phyloP scores from a whole-genome alignment of 2,329 filamentous ascomycete genomes.

The Cladorrhinum sp. region DNA sequence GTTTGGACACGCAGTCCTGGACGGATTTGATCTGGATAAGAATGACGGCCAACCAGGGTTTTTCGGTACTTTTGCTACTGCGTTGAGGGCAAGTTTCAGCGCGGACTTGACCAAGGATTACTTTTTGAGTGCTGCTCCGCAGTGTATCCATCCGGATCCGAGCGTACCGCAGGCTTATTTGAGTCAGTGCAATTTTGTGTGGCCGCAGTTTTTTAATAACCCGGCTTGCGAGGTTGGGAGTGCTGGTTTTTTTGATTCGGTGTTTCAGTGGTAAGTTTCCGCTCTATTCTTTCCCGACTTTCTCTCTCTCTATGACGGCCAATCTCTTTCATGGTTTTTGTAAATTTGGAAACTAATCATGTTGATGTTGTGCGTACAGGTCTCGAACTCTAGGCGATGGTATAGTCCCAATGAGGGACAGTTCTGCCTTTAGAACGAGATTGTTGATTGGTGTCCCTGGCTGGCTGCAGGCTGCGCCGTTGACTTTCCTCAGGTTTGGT shows the following conservation, averaged over 20 bases:
- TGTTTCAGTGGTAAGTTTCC: slow-evolving; percentile 4
- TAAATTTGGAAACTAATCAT: too few species aligned
- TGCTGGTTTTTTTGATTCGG: slow-evolving; percentile 5
- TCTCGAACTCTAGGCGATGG: slow-evolving; percentile 1
- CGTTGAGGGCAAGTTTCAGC: slow-evolving; percentile 15
- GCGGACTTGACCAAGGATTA: slow-evolving; percentile 13
- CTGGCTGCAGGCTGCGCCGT: slow-evolving; percentile 6
- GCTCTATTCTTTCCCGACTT: background rate
- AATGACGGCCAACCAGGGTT: slow-evolving; percentile 11
- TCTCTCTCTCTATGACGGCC: too few species aligned
- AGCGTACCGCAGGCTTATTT: slow-evolving; percentile 21
- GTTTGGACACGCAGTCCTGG: slow-evolving; percentile 17
- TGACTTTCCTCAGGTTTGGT: slow-evolving; percentile 2
- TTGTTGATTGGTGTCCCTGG: slow-evolving; percentile 11
- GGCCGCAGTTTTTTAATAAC: slow-evolving; percentile 20
- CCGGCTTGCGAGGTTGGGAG: slow-evolving; percentile 14
- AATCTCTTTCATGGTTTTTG: too few species aligned
- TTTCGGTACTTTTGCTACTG: slow-evolving; percentile 14
- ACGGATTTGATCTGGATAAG: slow-evolving; percentile 22
- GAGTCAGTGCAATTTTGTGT: slow-evolving; percentile 22
- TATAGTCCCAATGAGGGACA: slow-evolving; percentile 8
- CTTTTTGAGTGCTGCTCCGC: slow-evolving; percentile 19
- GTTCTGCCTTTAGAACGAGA: slow-evolving; percentile 6
- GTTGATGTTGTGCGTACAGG: too few species aligned
- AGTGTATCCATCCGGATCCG: slow-evolving; percentile 15